Base-by-base conservation (phyloP, 306 rosid species). In the Fragaria nilgerrensis region DNA sequence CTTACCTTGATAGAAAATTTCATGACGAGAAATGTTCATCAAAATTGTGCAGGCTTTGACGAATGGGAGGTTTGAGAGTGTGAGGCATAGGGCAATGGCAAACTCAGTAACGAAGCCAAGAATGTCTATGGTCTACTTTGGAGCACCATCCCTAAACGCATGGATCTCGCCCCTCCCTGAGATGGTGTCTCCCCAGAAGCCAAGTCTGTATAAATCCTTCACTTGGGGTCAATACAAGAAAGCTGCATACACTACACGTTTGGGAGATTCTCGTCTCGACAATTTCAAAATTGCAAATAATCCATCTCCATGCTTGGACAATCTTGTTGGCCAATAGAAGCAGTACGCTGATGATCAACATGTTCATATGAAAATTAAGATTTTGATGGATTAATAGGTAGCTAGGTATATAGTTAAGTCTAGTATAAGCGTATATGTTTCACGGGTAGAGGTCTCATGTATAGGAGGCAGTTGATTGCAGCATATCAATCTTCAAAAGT, bases 151-250 rank as follows among this genome's bases (percentile, higher is more conserved):
- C 0, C 72, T 87, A 32, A 73, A 85, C 52, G 76, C 87, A 50
- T 87, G 97, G 91, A 91, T 95, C 22, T 75, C 64, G 47, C 92
- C 99, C 13, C 47, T 88, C 0, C 85, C 96, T 2, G 88, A 87
- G 56, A 74, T 86, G 85, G 85, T 95, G 29, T 77, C 90, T 1
- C 81, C 88, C 8, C 82, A 84, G 58, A 80, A 80, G 1, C 89
- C 88, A 53, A 75, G 77, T 63, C 66, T 72, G 1, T 95, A 86
- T 78, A 86, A 85, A 83, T 90, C 97, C 70, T 95, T 92, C 84
- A 92, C 99, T 1, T 95, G 99, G 99, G 94, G 85, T 39, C 89
- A 95, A 55, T 95, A 88, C 82, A 95, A 95, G 85, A 85, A 86
- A 77, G 91, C 97, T 4, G 89, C 97, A 0, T 89, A 89, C 73